Evolutionary conservation across 352 stramenopile genomes (phyloP).

Genomic region (Pythium aphanidermatum): DNA sequence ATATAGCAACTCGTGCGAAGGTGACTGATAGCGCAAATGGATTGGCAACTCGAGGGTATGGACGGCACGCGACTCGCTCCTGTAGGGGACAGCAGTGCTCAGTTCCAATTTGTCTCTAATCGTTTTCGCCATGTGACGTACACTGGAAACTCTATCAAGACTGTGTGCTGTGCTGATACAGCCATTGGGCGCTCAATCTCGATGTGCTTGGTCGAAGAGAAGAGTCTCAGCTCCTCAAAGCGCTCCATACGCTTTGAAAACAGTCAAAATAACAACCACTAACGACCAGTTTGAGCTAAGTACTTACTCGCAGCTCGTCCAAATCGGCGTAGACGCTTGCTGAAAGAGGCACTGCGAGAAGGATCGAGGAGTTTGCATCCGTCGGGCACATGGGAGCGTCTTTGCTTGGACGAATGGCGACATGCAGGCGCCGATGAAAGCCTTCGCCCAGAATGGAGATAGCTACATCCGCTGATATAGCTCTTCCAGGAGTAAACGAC

Average conservation of each 20-base stretch:
- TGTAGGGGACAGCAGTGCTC: background rate
- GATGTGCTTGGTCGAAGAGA: conserved; percentile 24
- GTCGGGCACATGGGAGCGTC: background rate
- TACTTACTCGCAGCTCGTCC: conserved; percentile 30
- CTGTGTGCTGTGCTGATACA: conserved; percentile 20
- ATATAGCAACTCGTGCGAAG: conserved; percentile 19
- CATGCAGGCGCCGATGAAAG: conserved; percentile 12
- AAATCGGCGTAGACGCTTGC: conserved; percentile 28
- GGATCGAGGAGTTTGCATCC: background rate
- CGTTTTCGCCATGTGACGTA: conserved; percentile 4
- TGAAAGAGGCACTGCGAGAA: conserved; percentile 16
- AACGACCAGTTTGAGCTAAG: background rate
- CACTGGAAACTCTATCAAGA: conserved; percentile 19
- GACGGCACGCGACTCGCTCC: conserved; percentile 16
- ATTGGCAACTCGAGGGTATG: conserved; percentile 19
- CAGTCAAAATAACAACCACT: background rate
- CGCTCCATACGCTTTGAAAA: conserved; percentile 22
- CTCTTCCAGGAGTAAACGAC: background rate
- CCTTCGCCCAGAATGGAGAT: conserved; percentile 14
- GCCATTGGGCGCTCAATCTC: conserved; percentile 24
- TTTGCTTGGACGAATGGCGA: background rate
- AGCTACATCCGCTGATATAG: background rate
- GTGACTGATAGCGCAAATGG: conserved; percentile 31
- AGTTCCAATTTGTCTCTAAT: background rate
- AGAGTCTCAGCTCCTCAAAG: conserved; percentile 21